These are phyloP conservation scores for Stemphylium vesicarium DNA, from an alignment of 2,329 filamentous ascomycete genomes.

Conservation along the genomic window DNA sequence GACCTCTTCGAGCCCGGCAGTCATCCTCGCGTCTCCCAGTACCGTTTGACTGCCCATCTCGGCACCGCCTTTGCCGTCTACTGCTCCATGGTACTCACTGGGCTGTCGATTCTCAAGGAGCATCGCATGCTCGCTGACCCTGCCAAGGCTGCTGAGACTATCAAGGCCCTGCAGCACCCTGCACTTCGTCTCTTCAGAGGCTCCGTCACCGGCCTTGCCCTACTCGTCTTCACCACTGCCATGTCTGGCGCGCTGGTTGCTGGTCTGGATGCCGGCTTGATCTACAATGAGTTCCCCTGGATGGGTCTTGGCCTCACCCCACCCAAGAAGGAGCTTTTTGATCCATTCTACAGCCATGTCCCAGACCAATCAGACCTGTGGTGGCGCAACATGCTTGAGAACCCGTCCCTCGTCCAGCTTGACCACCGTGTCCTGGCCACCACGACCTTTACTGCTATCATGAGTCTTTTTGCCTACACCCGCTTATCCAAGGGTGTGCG, in stretches of 20 bases:
- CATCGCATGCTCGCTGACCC: constrained; percentile 74
- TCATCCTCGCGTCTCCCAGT: constrained; percentile 92
- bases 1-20: constrained; percentile 91
- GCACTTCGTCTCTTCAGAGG: constrained; percentile 75
- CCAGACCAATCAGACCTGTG: constrained; percentile 82
- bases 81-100: constrained; percentile 90
- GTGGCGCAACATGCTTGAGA: constrained; percentile 98
- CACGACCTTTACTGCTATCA: constrained; percentile 82
- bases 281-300: constrained; percentile 98
- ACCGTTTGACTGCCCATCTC: constrained; percentile 87
- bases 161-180: constrained; percentile 67
- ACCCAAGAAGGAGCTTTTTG: constrained; percentile 81
- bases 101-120: constrained; percentile 81
- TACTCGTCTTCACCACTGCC: constrained; percentile 84
- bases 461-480: constrained; percentile 81
- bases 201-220: constrained; percentile 71
- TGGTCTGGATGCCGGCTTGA: constrained; percentile 91
- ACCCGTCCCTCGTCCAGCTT: constrained; percentile 92
- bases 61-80: constrained; percentile 93
- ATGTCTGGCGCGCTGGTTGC: constrained; percentile 95
- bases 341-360: constrained; percentile 81
- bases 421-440: constrained; percentile 93
- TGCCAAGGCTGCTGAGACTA: constrained; percentile 63
- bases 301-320: constrained; percentile 89
- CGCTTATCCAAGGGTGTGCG: constrained; percentile 72